Base-by-base conservation (phyloP, 2,329 filamentous ascomycete species). In the Colletotrichum sp. region DNA sequence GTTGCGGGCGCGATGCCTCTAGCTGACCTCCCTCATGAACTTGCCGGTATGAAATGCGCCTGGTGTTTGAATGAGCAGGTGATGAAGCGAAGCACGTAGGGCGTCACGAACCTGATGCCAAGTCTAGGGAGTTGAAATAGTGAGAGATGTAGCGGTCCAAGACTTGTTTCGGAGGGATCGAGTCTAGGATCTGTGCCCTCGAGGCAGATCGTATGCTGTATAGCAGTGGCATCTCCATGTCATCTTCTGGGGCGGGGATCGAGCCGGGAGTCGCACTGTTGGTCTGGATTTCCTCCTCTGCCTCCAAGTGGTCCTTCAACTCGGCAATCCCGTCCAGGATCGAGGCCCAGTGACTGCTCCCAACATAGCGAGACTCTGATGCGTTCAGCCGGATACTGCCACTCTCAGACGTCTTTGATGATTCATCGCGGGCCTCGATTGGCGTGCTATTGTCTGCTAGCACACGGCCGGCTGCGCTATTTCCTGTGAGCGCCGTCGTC, bases 301-400 rank as follows among this genome's bases (percentile, higher is more conserved):
- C 75, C 3, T 81, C 79, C 12, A 84, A 77, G 18, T 83, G 80
- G 6, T 83, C 79, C 68, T 81, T 84, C 6, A 86, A 77, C 11
- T 86, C 83, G 9, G 83, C 78, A 43, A 86, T 85, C 38, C 80
- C 78, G 47, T 86, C 83, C 3, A 86, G 78, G 3, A 86, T 78
- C 12, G 84, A 82, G 15, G 82, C 80, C 84, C 84, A 86, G 69
- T 86, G 85, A 12, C 77, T 78, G 27, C 81, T 77, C 29, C 79
- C 77, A 29, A 84, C 82, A 43, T 86, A 86, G 51, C 75, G 77
- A 3, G 76, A 73, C 5, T 77, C 83, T 57, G 69, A 77, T 15
- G 67, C 70, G 21, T 24, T 78, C 15, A 79, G 67, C 0, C 76
- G 79, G 66, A 85, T 79, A 59, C 77, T 84, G 0, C 83, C 82